Evolutionary conservation across 139 green algal species (phyloP), one percentile per base, ranked within the genome.

Genomic region (Nannochloris sp.): DNA sequence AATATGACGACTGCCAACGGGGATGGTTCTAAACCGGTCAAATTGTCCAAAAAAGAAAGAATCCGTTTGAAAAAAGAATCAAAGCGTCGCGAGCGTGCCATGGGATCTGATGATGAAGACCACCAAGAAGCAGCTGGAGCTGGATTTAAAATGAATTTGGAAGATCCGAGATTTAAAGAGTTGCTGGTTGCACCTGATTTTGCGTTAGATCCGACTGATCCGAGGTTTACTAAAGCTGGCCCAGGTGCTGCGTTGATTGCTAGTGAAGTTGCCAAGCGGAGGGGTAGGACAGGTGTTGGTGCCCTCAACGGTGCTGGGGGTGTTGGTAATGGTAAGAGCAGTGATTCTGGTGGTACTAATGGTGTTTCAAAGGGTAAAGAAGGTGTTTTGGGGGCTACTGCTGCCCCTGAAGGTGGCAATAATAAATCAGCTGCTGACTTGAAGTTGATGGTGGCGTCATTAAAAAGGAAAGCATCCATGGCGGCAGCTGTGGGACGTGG

Each of bases 191-290:
- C 75, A 6, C 73, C 79, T 14, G 58, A 83, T 7, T 97, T 86
- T 77, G 88, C 90, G 1, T 73, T 97, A 36, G 91, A 97, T 63
- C 91, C 91, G 2, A 97, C 91, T 15, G 86, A 97, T 77, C 91
- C 91, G 2, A 72, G 83, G 32, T 97, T 84, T 70, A 73, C 19
- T 10, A 74, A 80, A 65, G 67, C 63, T 32, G 45, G 56, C 42
- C 9, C 38, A 34, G n/a, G 32, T 32, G 63, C 23, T 37, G 55
- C 56, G 38, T 46, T 56, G 12, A 31, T 54, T 15, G 46, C 39
- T 7, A 39, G 19, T 34, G 34, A 36, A 19, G 36, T 47, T 29
- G 57, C 46, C 7, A 65, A 70, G 44, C 24, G 31, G 53, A 44
- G 36, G 6, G 39, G 10, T 35, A 54, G 42, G 55, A 44, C 62